Evolutionary conservation across 192 early-diverging fungal genomes (phyloP).

Genomic region (Linderina pennispora): DNA sequence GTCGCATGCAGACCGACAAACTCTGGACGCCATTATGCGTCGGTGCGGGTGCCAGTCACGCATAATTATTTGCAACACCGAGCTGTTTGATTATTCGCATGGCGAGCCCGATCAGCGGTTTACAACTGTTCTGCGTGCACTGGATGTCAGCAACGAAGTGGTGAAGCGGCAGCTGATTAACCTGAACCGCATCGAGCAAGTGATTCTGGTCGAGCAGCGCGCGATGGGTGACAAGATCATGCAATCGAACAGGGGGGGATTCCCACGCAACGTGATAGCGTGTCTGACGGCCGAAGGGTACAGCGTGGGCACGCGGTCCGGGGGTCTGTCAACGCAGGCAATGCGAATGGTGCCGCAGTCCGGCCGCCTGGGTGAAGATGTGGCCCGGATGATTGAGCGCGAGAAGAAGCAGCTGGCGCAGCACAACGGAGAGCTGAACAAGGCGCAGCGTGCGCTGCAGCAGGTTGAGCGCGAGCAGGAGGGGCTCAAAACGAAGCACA

Average conservation of each 20-base stretch:
- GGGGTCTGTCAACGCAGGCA: constrained; percentile 39
- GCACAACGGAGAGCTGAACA: constrained; percentile 2
- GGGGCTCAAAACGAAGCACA: constrained; percentile 22
- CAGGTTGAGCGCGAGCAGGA: constrained; percentile 30
- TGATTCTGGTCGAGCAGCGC: constrained; percentile 55
- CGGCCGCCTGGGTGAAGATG: constrained; percentile 49
- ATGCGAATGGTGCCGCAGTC: constrained; percentile 35
- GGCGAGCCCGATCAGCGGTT: constrained; percentile 58
- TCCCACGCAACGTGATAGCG: constrained; percentile 55
- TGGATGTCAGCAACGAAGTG: constrained; percentile 59
- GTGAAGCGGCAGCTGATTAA: constrained; percentile 73
- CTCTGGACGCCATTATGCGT: constrained; percentile 52
- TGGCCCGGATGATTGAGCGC: constrained; percentile 33
- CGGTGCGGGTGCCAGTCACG: constrained; percentile 43
- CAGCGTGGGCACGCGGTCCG: constrained; percentile 51
- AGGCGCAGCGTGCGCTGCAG: constrained; percentile 11
- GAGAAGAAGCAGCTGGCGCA: constrained; percentile 20
- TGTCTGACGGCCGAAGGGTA: constrained; percentile 59
- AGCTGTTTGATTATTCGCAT: constrained; percentile 61
- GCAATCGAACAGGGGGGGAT: constrained; percentile 45
- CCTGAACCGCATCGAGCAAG: constrained; percentile 58
- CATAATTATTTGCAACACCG: constrained; percentile 56
- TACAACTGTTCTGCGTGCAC: constrained; percentile 56
- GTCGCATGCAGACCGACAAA: constrained; percentile 52
- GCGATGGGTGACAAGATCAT: constrained; percentile 38